Conservation (phyloP, 129 eudicot species). For the Ambrosia trifida region DNA sequence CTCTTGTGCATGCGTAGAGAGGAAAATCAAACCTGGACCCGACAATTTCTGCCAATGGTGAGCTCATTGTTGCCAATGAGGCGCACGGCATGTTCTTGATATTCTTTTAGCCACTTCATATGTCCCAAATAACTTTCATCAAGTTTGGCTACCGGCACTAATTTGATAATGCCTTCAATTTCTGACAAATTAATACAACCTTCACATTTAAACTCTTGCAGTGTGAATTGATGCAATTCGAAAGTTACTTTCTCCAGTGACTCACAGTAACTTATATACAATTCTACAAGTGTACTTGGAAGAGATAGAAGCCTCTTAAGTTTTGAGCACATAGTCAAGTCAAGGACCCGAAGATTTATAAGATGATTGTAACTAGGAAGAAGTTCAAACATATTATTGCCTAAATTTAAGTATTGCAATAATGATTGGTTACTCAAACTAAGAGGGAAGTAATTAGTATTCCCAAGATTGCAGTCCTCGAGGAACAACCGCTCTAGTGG, state of each 20-base stretch:
- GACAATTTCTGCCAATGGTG: background rate
- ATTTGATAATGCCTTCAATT: slow-evolving; percentile 16
- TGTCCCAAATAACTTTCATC: slow-evolving; percentile 17
- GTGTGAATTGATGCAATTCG: background rate
- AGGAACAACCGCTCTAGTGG: too few species aligned
- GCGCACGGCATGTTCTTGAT: background rate
- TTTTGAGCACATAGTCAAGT: background rate
- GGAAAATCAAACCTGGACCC: background rate
- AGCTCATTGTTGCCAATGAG: slow-evolving; percentile 6
- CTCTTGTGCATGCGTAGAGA: too few species aligned
- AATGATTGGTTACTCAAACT: too few species aligned
- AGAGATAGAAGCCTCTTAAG: slow-evolving; percentile 8
- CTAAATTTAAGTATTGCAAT: too few species aligned
- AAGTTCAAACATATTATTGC: background rate
- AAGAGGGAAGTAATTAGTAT: too few species aligned
- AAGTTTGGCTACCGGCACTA: background rate
- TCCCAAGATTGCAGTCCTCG: too few species aligned
- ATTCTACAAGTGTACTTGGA: slow-evolving; percentile 16
- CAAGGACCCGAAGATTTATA: slow-evolving; percentile 12
- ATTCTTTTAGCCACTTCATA: slow-evolving; percentile 22
- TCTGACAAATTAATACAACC: slow-evolving; percentile 1
- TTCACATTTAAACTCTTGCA: background rate
- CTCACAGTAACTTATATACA: background rate
- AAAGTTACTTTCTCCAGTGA: slow-evolving; percentile 21
- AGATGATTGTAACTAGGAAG: slow-evolving; percentile 5